Evolutionary conservation across 2,329 filamentous ascomycete species (phyloP).

Genomic region (Xylaria sp.): DNA sequence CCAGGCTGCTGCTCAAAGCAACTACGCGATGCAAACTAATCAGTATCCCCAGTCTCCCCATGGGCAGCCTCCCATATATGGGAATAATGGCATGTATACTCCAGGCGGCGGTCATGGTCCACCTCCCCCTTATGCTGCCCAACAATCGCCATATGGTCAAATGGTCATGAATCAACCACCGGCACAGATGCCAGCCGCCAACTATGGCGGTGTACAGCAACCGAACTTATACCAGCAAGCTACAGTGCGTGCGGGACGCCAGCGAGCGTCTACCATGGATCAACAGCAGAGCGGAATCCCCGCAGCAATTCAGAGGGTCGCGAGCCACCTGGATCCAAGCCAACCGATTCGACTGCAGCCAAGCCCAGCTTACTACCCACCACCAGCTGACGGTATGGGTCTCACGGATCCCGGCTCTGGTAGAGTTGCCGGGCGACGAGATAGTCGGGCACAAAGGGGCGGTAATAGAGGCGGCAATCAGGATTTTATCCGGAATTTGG

Average conservation of each 20-base stretch:
- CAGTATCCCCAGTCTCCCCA: constrained; percentile 60
- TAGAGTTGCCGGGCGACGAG: constrained; percentile 74
- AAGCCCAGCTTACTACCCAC: constrained; percentile 96
- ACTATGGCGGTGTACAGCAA: constrained; percentile 68
- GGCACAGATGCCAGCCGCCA: constrained; percentile 73
- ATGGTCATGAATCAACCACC: constrained; percentile 76
- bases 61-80: constrained; percentile 76
- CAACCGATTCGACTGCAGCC: constrained; percentile 94
- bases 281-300: constrained; percentile 94
- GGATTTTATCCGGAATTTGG: constrained; percentile 93
- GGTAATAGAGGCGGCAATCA: constrained; percentile 70
- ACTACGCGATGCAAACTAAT: constrained; percentile 68
- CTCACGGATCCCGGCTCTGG: constrained; percentile 68
- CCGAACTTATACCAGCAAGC: constrained; percentile 78
- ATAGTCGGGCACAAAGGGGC: constrained; percentile 75
- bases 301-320: constrained; percentile 90
- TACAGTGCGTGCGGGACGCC: constrained; percentile 80
- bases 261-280: constrained; percentile 96
- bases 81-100: constrained; percentile 84
- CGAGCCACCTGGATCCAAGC: constrained; percentile 93
- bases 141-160: constrained; percentile 76
- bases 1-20: constrained; percentile 73
- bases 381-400: constrained; percentile 83
- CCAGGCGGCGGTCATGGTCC: constrained; percentile 67
- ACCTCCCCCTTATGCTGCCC: constrained; percentile 83